Conservation (phyloP, 2,329 filamentous ascomycete genomes). For the Cryphonectria carpinicola region DNA sequence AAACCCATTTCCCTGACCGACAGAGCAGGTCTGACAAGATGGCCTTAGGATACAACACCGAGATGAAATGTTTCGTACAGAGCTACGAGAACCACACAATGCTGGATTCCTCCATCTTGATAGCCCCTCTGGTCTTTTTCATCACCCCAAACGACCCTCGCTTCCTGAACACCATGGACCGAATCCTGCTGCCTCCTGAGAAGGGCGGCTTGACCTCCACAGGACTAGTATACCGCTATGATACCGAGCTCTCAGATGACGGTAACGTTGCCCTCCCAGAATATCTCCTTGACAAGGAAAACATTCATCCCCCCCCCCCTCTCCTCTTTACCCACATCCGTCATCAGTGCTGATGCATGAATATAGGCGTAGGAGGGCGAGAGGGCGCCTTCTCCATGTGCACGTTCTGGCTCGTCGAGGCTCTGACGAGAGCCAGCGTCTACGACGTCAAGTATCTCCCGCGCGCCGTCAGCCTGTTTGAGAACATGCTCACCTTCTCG, state of each 20-base stretch:
- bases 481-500: constrained; percentile 76
- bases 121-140: constrained; percentile 80
- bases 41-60: constrained; percentile 65
- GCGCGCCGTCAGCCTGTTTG: constrained; percentile 68
- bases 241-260: constrained; percentile 70
- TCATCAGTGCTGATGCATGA: constrained; percentile 23
- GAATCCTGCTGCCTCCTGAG: constrained; percentile 72
- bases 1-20: neutral
- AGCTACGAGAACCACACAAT: constrained; percentile 74
- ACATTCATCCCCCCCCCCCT: no score
- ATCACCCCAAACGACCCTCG: constrained; percentile 77
- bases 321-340: no score
- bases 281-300: neutral
- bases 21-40: neutral
- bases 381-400: constrained; percentile 83
- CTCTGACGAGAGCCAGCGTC: constrained; percentile 68
- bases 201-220: constrained; percentile 77
- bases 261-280: constrained; percentile 46
- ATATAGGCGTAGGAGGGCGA: constrained; percentile 68
- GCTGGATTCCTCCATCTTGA: constrained; percentile 75
- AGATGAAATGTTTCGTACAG: constrained; percentile 73
- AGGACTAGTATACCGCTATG: constrained; percentile 76
- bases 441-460: constrained; percentile 68
- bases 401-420: constrained; percentile 82
- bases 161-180: constrained; percentile 72